Base-by-base conservation (phyloP, 768 basidiomycete species). In the Auricularia heimuer region DNA sequence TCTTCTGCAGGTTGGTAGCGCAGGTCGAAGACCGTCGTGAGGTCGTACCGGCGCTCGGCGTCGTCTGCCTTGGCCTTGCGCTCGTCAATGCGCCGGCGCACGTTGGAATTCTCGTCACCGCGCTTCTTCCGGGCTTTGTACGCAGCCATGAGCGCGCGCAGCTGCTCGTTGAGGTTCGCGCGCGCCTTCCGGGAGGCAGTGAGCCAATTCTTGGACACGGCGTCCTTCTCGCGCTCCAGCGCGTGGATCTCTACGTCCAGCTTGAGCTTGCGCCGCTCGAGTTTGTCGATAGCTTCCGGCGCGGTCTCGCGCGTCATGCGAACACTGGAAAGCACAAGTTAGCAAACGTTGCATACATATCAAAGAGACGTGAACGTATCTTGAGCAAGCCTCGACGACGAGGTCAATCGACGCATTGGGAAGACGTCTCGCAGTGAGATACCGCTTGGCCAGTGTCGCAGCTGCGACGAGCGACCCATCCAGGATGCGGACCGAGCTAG, bases 201-300 rank as follows among this genome's bases (percentile, higher is more conserved):
- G 10, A 96, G 80, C 12, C 93, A 84, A 65, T 94, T 92, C 75
- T 91, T 90, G 71, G 91, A 94, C 3, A 91, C 90, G 4, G 84
- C 73, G 66, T 97, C 94, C 74, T 93, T 95, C 74, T 97, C 94
- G 58, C 94, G 84, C 73, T 94, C 91, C 62, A 98, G 78, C 8
- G 96, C 96, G 73, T 97, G 94, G 24, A 97, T 89, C 73, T 97
- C 96, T n/a, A 98, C 87, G 71, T 98, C 91, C 35, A 98, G 82
- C 72, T 96, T 91, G 39, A 98, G 83, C 74, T 91, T 94, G 62
- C 82, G 82, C 21, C 94, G 86, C 72, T 96, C 92, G n/a, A 98
- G 81, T 68, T 87, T 87, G 77, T 98, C 96, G 70, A 98, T 90
- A 3, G 83, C 89, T 76, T 98, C 96, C 0, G 96, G 96, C 66